Conservation (phyloP, 2,329 filamentous ascomycete genomes). For the Fusarium odoratissimum region DNA sequence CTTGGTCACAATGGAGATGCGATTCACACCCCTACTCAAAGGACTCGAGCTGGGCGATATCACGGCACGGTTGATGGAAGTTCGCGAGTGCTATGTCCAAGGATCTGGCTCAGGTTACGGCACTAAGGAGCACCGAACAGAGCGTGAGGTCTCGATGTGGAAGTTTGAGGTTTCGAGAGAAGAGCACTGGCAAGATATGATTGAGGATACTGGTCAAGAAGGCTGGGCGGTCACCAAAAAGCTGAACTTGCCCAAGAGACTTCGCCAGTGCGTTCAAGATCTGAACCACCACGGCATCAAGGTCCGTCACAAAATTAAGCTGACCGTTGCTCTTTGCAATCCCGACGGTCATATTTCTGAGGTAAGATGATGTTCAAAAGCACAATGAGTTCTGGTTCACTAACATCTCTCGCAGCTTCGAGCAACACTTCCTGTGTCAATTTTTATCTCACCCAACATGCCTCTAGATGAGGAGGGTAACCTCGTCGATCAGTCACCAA, state of each 20-base stretch:
- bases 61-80: slow-evolving; percentile 82
- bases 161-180: slow-evolving; percentile 65
- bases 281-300: slow-evolving; percentile 91
- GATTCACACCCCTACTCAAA: slow-evolving; percentile 88
- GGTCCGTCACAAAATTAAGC: slow-evolving; percentile 89
- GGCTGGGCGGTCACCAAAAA: slow-evolving; percentile 71
- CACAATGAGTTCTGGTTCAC: neutral
- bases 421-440: slow-evolving; percentile 87
- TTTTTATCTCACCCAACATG: slow-evolving; percentile 96
- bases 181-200: slow-evolving; percentile 75
- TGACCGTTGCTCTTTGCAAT: slow-evolving; percentile 91
- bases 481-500: slow-evolving; percentile 71
- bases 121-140: slow-evolving; percentile 69
- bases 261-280: slow-evolving; percentile 89
- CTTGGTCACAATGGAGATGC: slow-evolving; percentile 84
- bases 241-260: slow-evolving; percentile 80
- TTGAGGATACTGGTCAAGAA: slow-evolving; percentile 74
- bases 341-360: slow-evolving; percentile 95
- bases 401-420: slow-evolving; percentile 68
- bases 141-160: slow-evolving; percentile 73
- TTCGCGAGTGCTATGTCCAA: slow-evolving; percentile 72
- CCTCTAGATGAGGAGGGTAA: slow-evolving; percentile 89
- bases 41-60: slow-evolving; percentile 88
- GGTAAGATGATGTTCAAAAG: slow-evolving; percentile 57
- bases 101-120: slow-evolving; percentile 56